Evolutionary conservation across 2,329 filamentous ascomycete genomes (phyloP).

Genomic region (Nigrograna mackinnonii): DNA sequence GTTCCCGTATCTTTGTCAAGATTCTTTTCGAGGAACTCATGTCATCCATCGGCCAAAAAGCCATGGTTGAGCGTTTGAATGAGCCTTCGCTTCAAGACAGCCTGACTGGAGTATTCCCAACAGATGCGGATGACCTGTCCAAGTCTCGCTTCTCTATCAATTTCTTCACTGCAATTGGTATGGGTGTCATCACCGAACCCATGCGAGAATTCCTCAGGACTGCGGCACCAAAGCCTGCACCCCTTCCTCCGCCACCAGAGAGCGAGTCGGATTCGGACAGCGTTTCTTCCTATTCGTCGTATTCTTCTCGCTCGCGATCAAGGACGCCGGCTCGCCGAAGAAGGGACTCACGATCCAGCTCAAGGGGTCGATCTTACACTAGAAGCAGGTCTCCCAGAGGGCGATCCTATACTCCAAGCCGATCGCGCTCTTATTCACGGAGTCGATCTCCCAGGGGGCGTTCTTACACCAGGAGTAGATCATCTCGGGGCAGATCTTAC

Average conservation of each 20-base stretch:
- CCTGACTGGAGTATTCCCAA: constrained; percentile 86
- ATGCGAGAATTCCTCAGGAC: constrained; percentile 92
- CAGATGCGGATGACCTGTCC: constrained; percentile 81
- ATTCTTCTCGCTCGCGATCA: constrained; percentile 25
- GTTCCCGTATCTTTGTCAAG: constrained; percentile 97
- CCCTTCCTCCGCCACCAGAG: constrained; percentile 46
- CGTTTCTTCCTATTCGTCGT: constrained; percentile 37
- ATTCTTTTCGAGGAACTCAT: constrained; percentile 92
- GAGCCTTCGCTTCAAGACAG: constrained; percentile 72
- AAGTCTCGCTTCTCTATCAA: constrained; percentile 98
- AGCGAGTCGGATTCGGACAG: constrained; percentile 38
- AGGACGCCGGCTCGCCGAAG: constrained; percentile 16
- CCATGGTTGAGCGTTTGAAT: constrained; percentile 77
- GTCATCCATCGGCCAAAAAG: constrained; percentile 83
- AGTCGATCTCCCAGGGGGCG: constrained; percentile 19
- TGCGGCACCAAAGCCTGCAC: constrained; percentile 76
- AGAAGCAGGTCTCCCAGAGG: constrained; percentile 29
- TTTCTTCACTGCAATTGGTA: constrained; percentile 97
- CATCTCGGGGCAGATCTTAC: constrained; percentile 26
- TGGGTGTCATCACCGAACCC: constrained; percentile 91
- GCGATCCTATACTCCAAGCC: constrained; percentile 32
- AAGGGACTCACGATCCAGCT: constrained; percentile 23
- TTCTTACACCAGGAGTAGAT: constrained; percentile 31
- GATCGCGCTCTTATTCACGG: constrained; percentile 18
- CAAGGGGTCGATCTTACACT: constrained; percentile 30